Base-by-base conservation (phyloP, 2,329 filamentous ascomycete species). In the Ophiocordyceps unilateralis region DNA sequence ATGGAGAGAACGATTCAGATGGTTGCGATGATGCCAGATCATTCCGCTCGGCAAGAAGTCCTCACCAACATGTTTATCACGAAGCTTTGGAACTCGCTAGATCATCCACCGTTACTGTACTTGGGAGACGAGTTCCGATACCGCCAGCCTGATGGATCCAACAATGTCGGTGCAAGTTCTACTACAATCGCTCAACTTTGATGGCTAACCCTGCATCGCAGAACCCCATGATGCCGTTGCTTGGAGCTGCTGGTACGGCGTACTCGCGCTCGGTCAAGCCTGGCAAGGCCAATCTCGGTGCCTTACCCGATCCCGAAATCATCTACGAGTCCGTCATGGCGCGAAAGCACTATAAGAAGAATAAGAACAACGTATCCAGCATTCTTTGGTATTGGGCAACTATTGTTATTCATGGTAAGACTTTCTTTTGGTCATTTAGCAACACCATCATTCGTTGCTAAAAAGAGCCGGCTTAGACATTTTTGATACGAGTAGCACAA, bases 1-100 rank as follows among this genome's bases (percentile, higher is more conserved):
- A 83, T 86, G 76, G 82, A 86, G 58, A 68, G 75, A 8, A 69
- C 81, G 5, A 84, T 86, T 46, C 73, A 79, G 63, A 66, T 86
- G 15, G 79, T 84, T 5, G 69, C 78, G 11, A 72, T 70, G 26
- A 64, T 86, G 28, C 79, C 78, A 1, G 61, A 69, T 41, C 65
- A 71, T 43, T 85, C 81, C 1, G 72, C 72, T 50, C 67, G 71
- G 23, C 69, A 81, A 10, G 64, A 70, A 37, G 62, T 76, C 41
- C 63, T 87, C 41, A 85, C 81, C 9, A 77, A 81, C 51, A 58
- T 62, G 39, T 81, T 88, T 51, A 68, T 88, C 41, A 69, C 74
- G 41, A 68, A 78, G 57, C 68, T 88, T 0, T 88, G 81, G 81
- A 67, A 76, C 50, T 75, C 73, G 0, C 63, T 88, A 8, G 78